phyloP scores from a whole-genome alignment of 208 protist genomes.

The Acanthamoeba sp. region DNA sequence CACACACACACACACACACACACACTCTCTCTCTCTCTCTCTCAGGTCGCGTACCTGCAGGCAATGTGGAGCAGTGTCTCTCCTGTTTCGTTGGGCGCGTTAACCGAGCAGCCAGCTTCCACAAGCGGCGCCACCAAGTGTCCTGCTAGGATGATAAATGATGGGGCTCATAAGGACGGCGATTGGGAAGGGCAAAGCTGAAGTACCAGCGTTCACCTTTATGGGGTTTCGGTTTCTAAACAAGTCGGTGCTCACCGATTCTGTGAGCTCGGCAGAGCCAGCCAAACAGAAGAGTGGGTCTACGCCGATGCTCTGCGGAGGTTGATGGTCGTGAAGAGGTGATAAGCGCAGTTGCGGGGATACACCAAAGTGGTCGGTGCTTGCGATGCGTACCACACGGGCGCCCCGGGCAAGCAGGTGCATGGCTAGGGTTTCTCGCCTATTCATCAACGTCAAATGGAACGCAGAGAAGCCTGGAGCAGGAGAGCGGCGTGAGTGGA shows the following conservation, averaged over 20 bases:
- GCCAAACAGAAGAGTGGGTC: background rate
- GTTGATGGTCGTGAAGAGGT: background rate
- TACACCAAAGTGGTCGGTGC: too few species aligned
- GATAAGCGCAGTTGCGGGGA: too few species aligned
- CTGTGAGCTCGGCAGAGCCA: background rate
- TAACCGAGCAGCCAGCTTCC: background rate
- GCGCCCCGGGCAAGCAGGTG: background rate
- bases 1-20: too few species aligned
- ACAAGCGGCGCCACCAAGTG: background rate
- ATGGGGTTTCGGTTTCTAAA: too few species aligned
- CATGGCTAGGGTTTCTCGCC: background rate
- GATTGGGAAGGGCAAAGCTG: background rate
- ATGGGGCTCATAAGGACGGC: background rate
- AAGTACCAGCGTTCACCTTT: too few species aligned
- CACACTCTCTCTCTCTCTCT: too few species aligned
- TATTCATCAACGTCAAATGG: background rate
- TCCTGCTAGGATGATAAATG: background rate
- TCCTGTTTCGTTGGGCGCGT: background rate
- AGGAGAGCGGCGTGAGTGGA: background rate
- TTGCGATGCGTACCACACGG: background rate
- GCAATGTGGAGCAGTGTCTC: background rate
- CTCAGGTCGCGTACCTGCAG: background rate
- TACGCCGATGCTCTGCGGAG: background rate
- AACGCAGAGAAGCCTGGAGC: background rate
- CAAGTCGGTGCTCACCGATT: background rate